phyloP scores from a whole-genome alignment of 1,139 yeast species.

The Taphrina confusa region DNA sequence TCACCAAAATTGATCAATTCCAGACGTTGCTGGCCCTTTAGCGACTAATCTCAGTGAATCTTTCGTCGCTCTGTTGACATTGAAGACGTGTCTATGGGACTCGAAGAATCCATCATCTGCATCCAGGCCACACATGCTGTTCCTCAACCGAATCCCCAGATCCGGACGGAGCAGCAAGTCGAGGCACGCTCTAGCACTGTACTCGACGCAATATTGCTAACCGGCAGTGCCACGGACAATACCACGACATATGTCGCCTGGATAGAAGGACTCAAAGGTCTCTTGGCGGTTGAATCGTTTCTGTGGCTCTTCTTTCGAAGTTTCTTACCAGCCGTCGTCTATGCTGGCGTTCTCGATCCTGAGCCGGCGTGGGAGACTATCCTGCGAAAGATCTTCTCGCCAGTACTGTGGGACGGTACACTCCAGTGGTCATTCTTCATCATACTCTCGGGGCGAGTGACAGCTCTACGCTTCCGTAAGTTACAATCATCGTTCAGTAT shows the following conservation, averaged over 20 bases:
- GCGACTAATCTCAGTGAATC: no score
- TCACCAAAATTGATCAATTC: no score
- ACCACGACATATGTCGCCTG: not conserved
- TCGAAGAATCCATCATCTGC: not conserved
- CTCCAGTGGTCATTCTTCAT: constrained; percentile 3
- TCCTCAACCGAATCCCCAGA: no score
- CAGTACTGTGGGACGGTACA: constrained; percentile 4
- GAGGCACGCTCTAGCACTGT: no score
- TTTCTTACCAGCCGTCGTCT: not conserved
- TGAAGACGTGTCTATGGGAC: no score
- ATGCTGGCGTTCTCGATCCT: not conserved
- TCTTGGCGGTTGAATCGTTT: not conserved
- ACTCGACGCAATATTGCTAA: no score
- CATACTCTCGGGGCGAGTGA: not conserved
- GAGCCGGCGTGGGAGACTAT: constrained; percentile 1
- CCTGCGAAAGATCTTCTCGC: not conserved
- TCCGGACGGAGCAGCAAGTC: no score
- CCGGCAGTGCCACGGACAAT: not conserved
- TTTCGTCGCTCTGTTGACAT: no score
- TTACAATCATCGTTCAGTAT: not conserved
- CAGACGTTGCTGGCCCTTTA: no score
- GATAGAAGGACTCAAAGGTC: constrained; percentile 5
- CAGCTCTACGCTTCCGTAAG: not conserved
- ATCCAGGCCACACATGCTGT: not conserved
- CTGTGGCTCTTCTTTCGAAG: not conserved